Conservation (phyloP, 495 filamentous ascomycete species). For the Aspergillus diversus region DNA sequence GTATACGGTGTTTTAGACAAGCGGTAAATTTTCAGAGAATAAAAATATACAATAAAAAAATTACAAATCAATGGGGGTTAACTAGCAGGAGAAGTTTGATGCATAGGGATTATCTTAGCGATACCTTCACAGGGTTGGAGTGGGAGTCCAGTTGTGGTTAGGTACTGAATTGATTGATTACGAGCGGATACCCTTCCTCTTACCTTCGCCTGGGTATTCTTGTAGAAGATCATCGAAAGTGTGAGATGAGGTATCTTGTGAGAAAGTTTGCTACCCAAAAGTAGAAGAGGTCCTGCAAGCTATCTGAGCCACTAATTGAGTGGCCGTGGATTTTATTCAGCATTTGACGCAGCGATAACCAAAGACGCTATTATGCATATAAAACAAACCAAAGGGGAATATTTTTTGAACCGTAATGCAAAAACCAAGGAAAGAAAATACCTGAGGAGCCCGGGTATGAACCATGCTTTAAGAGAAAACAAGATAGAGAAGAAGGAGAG, state of each 20-base stretch:
- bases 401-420: background rate
- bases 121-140: constrained; percentile 10
- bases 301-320: background rate
- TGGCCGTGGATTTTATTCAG: background rate
- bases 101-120: constrained; percentile 4
- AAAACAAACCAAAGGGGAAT: background rate
- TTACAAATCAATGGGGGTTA: background rate
- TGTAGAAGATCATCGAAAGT: too few relatives aligned
- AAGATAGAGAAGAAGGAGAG: constrained; percentile 5
- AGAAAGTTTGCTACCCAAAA: too few relatives aligned
- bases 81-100: background rate
- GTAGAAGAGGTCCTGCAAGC: too few relatives aligned
- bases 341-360: background rate
- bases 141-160: constrained; percentile 1
- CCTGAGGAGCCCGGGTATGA: background rate
- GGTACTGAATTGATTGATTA: background rate
- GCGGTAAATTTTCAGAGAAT: constrained; percentile 8
- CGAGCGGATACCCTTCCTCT: too few relatives aligned
- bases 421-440: background rate
- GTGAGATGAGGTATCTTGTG: too few relatives aligned
- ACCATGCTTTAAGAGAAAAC: background rate
- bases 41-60: constrained; percentile 9
- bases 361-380: background rate
- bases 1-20: constrained; percentile 4
- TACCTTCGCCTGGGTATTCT: too few relatives aligned